A percentile compares a stretch with the other conserved stretches of the same genome.
Evolutionary conservation across 225 moss, liverwort and hornwort genomes (phyloP).

Genomic region (Physcomitrellopsis africana): DNA sequence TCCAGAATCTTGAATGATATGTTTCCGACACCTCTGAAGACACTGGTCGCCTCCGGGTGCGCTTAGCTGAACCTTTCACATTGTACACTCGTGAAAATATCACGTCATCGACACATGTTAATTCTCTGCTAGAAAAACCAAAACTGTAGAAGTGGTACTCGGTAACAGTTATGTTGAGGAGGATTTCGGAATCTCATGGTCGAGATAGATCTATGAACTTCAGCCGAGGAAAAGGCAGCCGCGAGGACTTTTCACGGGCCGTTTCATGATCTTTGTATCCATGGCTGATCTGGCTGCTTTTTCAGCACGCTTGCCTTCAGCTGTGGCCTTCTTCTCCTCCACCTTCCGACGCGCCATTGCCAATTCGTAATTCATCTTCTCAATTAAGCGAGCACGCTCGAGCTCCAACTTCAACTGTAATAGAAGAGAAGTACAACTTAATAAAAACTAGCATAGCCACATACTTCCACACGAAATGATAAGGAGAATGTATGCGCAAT

Average conservation of each 20-base stretch:
- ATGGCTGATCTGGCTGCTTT: conserved; percentile 58
- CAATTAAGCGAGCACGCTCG: conserved; percentile 40
- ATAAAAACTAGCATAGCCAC: not conserved
- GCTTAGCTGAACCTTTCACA: too few species aligned
- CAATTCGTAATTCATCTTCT: conserved; percentile 65
- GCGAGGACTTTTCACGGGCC: conserved; percentile 44
- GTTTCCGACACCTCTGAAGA: too few species aligned
- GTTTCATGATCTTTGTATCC: conserved; percentile 42
- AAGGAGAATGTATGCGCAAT: not conserved
- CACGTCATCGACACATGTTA: too few species aligned
- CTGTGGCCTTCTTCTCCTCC: conserved; percentile 50
- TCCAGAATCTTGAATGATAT: too few species aligned
- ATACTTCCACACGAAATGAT: not conserved
- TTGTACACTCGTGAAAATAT: too few species aligned
- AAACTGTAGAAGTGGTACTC: too few species aligned
- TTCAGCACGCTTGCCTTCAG: conserved; percentile 67
- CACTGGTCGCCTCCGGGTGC: too few species aligned
- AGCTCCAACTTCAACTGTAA: conserved; percentile 45
- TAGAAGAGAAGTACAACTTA: not conserved
- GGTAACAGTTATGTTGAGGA: too few species aligned
- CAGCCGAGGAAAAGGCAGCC: conserved; percentile 52
- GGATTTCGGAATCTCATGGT: too few species aligned
- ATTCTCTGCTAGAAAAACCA: too few species aligned
- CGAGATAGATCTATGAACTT: not conserved
- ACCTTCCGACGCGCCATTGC: conserved; percentile 52